Conservation (phyloP, 495 filamentous ascomycete genomes). For the Aspergillus egyptiacus region DNA sequence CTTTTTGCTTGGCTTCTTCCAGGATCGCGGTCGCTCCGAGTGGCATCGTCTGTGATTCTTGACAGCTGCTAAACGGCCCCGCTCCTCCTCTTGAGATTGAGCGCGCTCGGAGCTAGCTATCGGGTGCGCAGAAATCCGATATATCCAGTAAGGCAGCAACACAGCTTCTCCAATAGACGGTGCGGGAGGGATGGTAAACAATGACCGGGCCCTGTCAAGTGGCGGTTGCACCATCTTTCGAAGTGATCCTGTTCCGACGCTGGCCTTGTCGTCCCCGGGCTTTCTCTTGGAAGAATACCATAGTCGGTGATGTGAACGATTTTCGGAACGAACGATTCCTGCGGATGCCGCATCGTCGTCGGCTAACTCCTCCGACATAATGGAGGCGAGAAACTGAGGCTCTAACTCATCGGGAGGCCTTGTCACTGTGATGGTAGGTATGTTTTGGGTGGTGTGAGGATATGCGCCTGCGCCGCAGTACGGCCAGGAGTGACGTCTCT, state of each 20-base stretch:
- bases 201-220: slow-evolving; percentile 31
- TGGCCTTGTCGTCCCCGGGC: background rate
- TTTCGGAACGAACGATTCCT: slow-evolving; percentile 28
- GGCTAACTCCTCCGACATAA: slow-evolving; percentile 21
- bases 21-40: slow-evolving; percentile 39
- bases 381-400: slow-evolving; percentile 16
- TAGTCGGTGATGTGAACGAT: slow-evolving; percentile 21
- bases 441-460: slow-evolving; percentile 3
- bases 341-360: slow-evolving; percentile 33
- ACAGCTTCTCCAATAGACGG: slow-evolving; percentile 17
- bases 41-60: slow-evolving; percentile 37
- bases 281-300: slow-evolving; percentile 8
- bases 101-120: background rate
- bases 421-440: slow-evolving; percentile 13
- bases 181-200: slow-evolving; percentile 30
- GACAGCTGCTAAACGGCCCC: slow-evolving; percentile 15
- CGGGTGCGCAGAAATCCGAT: slow-evolving; percentile 14
- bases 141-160: slow-evolving; percentile 26
- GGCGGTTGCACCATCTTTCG: slow-evolving; percentile 34
- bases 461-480: slow-evolving; percentile 27
- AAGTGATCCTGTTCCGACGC: slow-evolving; percentile 8
- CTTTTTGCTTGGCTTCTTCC: slow-evolving; percentile 35
- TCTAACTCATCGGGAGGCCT: slow-evolving; percentile 16
- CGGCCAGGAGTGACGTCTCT: slow-evolving; percentile 39
- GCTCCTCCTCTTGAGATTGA: slow-evolving; percentile 1